A percentile compares a stretch with the other conserved stretches of the same genome.
phyloP scores from a whole-genome alignment of 345 rosid species.

The Citrus australasica region DNA sequence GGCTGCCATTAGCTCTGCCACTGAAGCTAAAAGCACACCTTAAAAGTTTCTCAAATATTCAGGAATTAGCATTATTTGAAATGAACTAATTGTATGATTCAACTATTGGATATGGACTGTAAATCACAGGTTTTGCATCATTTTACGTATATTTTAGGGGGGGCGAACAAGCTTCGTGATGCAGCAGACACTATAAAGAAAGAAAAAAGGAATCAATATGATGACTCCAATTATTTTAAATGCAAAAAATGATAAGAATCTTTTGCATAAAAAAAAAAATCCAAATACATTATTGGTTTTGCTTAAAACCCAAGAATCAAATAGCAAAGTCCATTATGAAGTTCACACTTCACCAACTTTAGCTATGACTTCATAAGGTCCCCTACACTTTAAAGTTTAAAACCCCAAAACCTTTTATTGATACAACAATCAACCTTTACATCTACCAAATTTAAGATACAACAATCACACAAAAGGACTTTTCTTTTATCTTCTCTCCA shows the following conservation, averaged over 20 bases:
- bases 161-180: background rate
- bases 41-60: background rate
- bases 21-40: background rate
- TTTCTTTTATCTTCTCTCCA: slow-evolving; percentile 9
- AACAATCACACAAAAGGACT: background rate
- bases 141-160: no score
- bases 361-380: slow-evolving; percentile 3
- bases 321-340: slow-evolving; percentile 29
- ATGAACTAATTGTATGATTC: no score
- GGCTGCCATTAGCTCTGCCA: background rate
- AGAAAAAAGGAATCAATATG: background rate
- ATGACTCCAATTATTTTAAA: background rate
- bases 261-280: background rate
- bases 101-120: no score
- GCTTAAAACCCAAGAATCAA: slow-evolving; percentile 36
- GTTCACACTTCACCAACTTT: slow-evolving; percentile 69
- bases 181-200: background rate
- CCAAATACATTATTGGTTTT: slow-evolving; percentile 3
- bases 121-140: no score
- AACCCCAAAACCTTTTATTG: slow-evolving; percentile 11
- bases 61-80: background rate
- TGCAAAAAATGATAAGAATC: background rate
- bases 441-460: slow-evolving; percentile 20
- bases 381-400: slow-evolving; percentile 6
- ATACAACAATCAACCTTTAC: slow-evolving; percentile 1